Conservation (phyloP, 352 stramenopile species). For the Aphanomyces invadans region DNA sequence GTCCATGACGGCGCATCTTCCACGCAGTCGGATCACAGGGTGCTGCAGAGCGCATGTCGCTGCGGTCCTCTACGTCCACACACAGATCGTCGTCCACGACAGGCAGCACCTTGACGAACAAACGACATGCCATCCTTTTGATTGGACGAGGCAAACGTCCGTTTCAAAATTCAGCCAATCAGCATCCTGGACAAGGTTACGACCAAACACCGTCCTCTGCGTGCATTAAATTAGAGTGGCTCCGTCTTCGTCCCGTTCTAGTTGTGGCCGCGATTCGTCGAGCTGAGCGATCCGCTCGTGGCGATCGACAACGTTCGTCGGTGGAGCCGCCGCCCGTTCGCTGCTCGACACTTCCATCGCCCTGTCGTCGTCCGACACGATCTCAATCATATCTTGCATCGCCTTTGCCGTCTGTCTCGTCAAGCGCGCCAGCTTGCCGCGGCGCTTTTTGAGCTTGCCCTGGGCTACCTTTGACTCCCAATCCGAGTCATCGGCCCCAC, state of each 20-base stretch:
- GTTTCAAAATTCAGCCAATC: no score
- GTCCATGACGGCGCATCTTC: no score
- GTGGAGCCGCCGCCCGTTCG: background rate
- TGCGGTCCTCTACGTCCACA: no score
- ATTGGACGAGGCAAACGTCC: no score
- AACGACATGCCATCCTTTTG: no score
- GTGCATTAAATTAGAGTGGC: background rate
- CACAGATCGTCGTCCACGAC: no score
- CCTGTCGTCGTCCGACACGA: background rate
- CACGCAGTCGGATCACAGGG: no score
- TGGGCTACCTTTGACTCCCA: background rate
- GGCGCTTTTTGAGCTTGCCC: background rate
- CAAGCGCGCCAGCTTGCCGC: background rate
- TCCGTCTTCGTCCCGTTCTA: background rate
- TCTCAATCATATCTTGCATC: background rate
- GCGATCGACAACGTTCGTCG: background rate
- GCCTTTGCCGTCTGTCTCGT: background rate
- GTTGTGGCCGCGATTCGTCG: background rate
- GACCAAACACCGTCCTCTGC: no score
- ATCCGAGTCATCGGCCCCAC: background rate
- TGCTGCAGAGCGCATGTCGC: no score
- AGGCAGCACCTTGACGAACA: no score
- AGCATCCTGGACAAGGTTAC: no score
- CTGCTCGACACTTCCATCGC: background rate
- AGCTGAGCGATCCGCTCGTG: background rate